These are phyloP conservation scores for Ceratocystis diversiconidia DNA, from an alignment of 2,329 filamentous ascomycete genomes.

Conservation along the genomic window DNA sequence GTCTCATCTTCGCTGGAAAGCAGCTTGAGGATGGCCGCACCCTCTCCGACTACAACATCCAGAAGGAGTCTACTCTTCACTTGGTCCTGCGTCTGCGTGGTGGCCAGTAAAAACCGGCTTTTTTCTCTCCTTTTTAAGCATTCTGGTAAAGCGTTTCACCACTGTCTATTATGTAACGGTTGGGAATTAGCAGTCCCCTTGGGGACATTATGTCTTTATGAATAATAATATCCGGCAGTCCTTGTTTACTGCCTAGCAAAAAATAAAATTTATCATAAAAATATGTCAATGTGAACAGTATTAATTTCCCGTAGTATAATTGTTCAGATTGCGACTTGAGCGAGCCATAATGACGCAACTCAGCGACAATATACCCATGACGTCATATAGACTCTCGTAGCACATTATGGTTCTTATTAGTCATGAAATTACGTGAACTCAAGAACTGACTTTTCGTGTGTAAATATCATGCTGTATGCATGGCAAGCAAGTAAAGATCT, in stretches of 20 bases:
- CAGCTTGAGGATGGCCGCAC: conserved; percentile 87
- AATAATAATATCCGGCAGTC: conserved; percentile 13
- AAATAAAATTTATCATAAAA: background rate
- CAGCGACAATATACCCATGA: background rate
- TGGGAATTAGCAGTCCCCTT: conserved; percentile 9
- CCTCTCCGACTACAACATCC: conserved; percentile 90
- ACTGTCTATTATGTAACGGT: background rate
- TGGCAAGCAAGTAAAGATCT: background rate
- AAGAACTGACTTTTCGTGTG: background rate
- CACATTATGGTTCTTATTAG: background rate
- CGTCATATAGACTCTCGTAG: background rate
- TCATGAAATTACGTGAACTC: background rate
- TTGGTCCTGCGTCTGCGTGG: conserved; percentile 68
- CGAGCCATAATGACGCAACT: background rate
- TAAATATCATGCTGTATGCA: background rate
- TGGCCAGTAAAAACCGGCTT: conserved; percentile 29
- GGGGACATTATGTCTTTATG: conserved; percentile 11
- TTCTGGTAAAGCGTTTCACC: background rate
- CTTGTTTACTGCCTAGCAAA: background rate
- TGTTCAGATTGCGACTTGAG: background rate
- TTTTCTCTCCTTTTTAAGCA: background rate
- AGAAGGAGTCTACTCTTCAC: conserved; percentile 76
- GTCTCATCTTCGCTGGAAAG: conserved; percentile 86
- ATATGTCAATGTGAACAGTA: background rate
- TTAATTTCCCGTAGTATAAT: background rate